Base-by-base conservation (phyloP, 2,329 filamentous ascomycete genomes). In the Juglanconis sp. region DNA sequence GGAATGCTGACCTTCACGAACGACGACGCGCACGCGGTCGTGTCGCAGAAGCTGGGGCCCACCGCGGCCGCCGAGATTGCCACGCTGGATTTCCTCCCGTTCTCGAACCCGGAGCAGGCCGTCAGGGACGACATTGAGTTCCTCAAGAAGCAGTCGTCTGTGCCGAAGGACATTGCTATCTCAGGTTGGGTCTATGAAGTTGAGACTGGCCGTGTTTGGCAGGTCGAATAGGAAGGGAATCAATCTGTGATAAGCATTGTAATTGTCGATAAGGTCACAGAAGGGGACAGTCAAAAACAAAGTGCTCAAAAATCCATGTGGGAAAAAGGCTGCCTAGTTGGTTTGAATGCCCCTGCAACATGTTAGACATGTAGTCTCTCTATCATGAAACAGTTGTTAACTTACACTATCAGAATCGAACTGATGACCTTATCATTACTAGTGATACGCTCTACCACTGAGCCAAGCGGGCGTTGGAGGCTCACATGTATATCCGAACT, bases 171-270 rank as follows among this genome's bases (percentile, higher is more conserved):
- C 32, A 81, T 90, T 3, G 74, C 75, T 0, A 79, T 93, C 50
- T 89, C 83, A 5, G 90, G 90, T 1, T 94, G 89, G 84, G 75
- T 93, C 2, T 93, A 92, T 74, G 87, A 92, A 67, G 88, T 93
- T 47, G 85, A 90, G 77, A 91, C 84, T 1, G 90, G 90, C 0
- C 87, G 79, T 38, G 61, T 40, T 32, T 55, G 47, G 13, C 61
- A 53, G 24, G 30, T 63, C 32, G 61, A 32, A 40, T 42, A n/a
- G n/a, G 17, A 24, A 24, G 17, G 17, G 17, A 24, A 24, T 24
- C 17, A 24, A 24, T 24, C 17, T 24, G 1, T 24, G 17, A 24
- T 24, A 24, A 24, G 17, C 17, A 24, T 24, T 24, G 17, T 24
- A 24, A 24, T 24, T 24, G 17, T 24, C 17, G 17, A 24, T 24